These are phyloP conservation scores for Eustoma russellianum DNA, from an alignment of 257 asterid genomes.

Conservation along the genomic window DNA sequence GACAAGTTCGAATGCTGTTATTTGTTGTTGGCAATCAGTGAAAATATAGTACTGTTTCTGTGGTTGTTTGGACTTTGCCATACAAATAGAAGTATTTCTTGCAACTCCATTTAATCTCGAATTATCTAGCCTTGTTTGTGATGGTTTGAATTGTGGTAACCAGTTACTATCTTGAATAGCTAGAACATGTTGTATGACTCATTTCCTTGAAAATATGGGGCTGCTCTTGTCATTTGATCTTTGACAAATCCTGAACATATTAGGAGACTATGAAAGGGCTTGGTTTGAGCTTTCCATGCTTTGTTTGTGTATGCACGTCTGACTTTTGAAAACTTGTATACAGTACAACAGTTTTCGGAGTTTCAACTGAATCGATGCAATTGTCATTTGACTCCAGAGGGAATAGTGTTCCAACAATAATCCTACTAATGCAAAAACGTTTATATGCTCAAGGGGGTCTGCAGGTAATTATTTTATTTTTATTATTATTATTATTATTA, in stretches of 20 bases:
- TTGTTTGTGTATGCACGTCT: slow-evolving; percentile 7
- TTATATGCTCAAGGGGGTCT: slow-evolving; percentile 83
- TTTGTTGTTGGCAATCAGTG: no score
- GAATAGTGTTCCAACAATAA: slow-evolving; percentile 88
- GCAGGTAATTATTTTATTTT: slow-evolving; percentile 37
- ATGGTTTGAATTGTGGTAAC: no score
- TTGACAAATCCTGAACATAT: not conserved
- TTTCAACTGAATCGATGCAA: slow-evolving; percentile 98
- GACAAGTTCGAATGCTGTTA: no score
- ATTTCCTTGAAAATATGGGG: not conserved
- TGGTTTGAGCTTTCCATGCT: not conserved
- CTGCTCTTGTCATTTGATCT: not conserved
- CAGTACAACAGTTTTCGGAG: slow-evolving; percentile 98
- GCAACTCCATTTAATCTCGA: no score
- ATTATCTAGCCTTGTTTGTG: no score
- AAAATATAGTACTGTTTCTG: no score
- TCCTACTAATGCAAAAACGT: slow-evolving; percentile 77
- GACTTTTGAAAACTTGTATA: slow-evolving; percentile 20
- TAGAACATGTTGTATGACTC: not conserved
- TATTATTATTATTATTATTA: not conserved
- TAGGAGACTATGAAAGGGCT: not conserved
- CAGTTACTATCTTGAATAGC: no score
- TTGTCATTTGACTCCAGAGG: slow-evolving; percentile 81
- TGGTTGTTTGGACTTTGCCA: no score
- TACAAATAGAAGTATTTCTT: no score